These are phyloP conservation scores for Aspergillus campestris DNA, from an alignment of 495 filamentous ascomycete genomes.

Conservation along the genomic window DNA sequence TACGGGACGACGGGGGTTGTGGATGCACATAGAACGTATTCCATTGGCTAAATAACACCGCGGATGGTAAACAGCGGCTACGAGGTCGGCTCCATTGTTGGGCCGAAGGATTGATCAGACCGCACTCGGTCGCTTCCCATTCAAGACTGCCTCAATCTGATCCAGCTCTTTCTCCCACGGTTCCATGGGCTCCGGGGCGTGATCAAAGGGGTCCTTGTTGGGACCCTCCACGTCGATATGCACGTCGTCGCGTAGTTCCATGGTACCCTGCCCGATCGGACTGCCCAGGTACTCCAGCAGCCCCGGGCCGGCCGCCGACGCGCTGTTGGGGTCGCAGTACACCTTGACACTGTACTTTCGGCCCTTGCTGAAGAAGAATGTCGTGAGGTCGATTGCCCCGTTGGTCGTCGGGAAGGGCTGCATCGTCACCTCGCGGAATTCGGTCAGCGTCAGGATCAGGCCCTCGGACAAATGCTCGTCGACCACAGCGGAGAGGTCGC, in stretches of 20 bases:
- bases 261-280: constrained; percentile 5
- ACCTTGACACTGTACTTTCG: constrained; percentile 21
- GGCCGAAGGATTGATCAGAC: too few species aligned
- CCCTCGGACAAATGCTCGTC: constrained; percentile 4
- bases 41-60: too few species aligned
- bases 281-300: constrained; percentile 8
- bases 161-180: constrained; percentile 16
- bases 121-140: not conserved
- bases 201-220: constrained; percentile 20
- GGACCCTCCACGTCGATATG: constrained; percentile 14
- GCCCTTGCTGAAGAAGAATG: constrained; percentile 27
- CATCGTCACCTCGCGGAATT: constrained; percentile 21
- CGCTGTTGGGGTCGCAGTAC: constrained; percentile 17
- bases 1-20: too few species aligned
- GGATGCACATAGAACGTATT: too few species aligned
- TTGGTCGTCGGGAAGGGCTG: constrained; percentile 22
- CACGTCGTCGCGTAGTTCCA: constrained; percentile 6
- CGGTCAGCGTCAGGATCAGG: constrained; percentile 14
- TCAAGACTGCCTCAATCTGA: constrained; percentile 9
- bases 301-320: constrained; percentile 9
- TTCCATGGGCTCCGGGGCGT: constrained; percentile 7
- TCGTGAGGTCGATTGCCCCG: constrained; percentile 1
- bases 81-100: too few species aligned
- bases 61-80: too few species aligned
- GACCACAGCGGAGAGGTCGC: not conserved